These are phyloP conservation scores for Pluteus cervinus DNA, from an alignment of 768 basidiomycete species.

Conservation along the genomic window DNA sequence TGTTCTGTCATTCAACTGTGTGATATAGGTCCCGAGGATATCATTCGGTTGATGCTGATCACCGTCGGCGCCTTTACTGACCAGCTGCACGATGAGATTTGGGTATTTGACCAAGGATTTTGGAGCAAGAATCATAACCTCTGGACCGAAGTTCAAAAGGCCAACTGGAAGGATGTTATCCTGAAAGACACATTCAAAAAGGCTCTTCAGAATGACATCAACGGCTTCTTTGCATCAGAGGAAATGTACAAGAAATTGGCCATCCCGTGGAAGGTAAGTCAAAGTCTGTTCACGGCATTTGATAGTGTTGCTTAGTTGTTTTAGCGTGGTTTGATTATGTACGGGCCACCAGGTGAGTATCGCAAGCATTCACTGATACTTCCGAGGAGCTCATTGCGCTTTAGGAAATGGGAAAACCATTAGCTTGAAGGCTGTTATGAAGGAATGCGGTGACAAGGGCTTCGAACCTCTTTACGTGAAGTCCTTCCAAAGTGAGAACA, in stretches of 20 bases:
- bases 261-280: conserved; percentile 76
- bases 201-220: conserved; percentile 64
- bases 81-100: conserved; percentile 61
- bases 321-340: conserved; percentile 77
- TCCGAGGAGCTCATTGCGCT: background rate
- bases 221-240: conserved; percentile 77
- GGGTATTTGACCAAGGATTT: conserved; percentile 67
- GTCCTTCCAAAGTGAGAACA: conserved; percentile 58
- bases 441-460: conserved; percentile 53
- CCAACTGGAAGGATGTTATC: conserved; percentile 71
- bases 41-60: conserved; percentile 44
- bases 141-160: conserved; percentile 58
- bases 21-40: conserved; percentile 37
- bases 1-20: background rate
- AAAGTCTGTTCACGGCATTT: background rate
- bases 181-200: conserved; percentile 66
- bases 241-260: conserved; percentile 64
- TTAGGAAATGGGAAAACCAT: conserved; percentile 82
- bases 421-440: conserved; percentile 79
- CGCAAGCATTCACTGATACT: background rate
- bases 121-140: conserved; percentile 62
- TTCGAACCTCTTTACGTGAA: conserved; percentile 77
- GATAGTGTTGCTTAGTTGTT: conserved; percentile 3
- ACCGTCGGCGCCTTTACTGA: conserved; percentile 46
- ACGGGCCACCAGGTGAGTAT: conserved; percentile 66